Base-by-base conservation (phyloP, 164 flowering plant genomes). In the Buxus sempervirens region DNA sequence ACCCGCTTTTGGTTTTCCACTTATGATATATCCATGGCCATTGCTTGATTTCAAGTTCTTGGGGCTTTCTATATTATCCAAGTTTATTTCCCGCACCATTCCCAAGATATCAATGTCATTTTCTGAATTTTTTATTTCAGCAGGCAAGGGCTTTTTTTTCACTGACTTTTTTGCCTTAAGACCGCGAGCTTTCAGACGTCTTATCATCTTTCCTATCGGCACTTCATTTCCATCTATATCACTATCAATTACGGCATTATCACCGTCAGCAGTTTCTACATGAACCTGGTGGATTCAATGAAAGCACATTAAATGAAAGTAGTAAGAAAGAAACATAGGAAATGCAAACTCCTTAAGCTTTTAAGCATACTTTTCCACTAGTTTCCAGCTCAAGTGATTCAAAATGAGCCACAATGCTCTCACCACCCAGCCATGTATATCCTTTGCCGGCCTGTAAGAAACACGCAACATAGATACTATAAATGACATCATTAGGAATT, bases 61-160 rank as follows among this genome's bases (percentile, higher is more conserved):
- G 53, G 81, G 57, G 20, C 62, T 63, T 21, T 75, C 88, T 54
- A 79, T n/a, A 73, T 62, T 77, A 72, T 86, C 91, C 70, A 86
- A 63, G 76, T 90, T 88, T 73, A 92, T 90, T 78, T 90, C 90
- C 82, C 90, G 85, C 66, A 90, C 90, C 90, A 90, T 81, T 75
- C 87, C 84, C 78, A 92, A 72, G 62, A 92, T 81, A 78, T 94
- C 98, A 80, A 82, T 72, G 71, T 86, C 87, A 66, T 77, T 81
- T 70, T 80, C 91, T 64, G 73, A 27, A 41, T 66, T 72, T 62
- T 76, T 75, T 63, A 8, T 70, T 71, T 74, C 81, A 75, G 72
- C 74, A 21, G 81, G 71, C 65, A 59, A 57, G 70, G 77, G 32
- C 76, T 77, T 82, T 8, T 74, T 80, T 79, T 86, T 84, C 58